Conservation (phyloP, 192 early-diverging fungal genomes). For the Dissophora ornata region DNA sequence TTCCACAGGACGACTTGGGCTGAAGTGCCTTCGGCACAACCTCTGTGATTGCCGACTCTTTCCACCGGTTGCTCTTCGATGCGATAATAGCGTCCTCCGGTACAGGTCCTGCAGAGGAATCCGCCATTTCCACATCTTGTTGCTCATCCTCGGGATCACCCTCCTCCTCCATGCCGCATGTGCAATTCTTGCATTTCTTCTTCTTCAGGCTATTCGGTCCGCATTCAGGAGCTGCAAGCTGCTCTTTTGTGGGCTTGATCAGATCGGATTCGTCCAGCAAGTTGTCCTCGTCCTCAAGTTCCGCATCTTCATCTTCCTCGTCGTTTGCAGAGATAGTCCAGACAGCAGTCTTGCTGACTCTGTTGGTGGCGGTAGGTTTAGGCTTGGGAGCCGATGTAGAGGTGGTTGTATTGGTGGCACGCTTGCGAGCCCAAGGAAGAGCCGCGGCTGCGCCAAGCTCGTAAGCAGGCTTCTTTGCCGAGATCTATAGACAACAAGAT, state of each 20-base stretch:
- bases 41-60: constrained; percentile 47
- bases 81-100: constrained; percentile 59
- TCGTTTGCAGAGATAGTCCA: constrained; percentile 83
- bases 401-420: constrained; percentile 10
- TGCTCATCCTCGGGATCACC: constrained; percentile 66
- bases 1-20: constrained; percentile 67
- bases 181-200: constrained; percentile 98
- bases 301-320: constrained; percentile 76
- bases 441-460: constrained; percentile 87
- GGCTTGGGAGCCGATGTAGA: constrained; percentile 36
- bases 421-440: constrained; percentile 84
- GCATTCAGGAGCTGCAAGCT: constrained; percentile 69
- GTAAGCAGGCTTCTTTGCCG: constrained; percentile 84
- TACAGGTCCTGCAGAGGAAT: constrained; percentile 58
- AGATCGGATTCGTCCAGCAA: constrained; percentile 88
- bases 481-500: constrained; percentile 30
- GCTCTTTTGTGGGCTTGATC: constrained; percentile 71
- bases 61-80: constrained; percentile 47
- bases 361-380: constrained; percentile 28
- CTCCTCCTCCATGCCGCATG: constrained; percentile 82
- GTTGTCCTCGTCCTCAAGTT: constrained; percentile 88
- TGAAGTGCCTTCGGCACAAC: constrained; percentile 67
- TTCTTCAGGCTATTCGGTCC: constrained; percentile 74
- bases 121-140: constrained; percentile 43
- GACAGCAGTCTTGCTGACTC: constrained; percentile 59